Conservation (phyloP, 768 basidiomycete genomes). For the Porpolomopsis calyptriformis region DNA sequence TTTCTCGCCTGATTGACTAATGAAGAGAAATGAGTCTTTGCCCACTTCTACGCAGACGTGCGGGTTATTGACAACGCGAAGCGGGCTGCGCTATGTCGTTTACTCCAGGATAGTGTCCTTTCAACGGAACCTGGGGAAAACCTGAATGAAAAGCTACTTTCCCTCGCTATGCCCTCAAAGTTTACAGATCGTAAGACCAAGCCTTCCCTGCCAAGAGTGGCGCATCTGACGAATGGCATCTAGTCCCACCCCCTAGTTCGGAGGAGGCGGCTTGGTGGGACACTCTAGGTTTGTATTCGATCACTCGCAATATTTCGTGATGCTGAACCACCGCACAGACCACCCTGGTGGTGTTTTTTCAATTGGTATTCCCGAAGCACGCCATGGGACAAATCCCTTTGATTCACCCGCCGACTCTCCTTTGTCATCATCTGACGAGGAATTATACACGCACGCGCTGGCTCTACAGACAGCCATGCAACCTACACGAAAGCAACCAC, state of each 20-base stretch:
- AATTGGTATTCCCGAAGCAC: slow-evolving; percentile 16
- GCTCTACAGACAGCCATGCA: slow-evolving; percentile 59
- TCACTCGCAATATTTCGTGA: background rate
- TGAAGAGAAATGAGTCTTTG: slow-evolving; percentile 58
- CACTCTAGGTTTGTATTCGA: slow-evolving; percentile 40
- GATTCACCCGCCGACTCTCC: slow-evolving; percentile 58
- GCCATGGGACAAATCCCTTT: slow-evolving; percentile 52
- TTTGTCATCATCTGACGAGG: slow-evolving; percentile 73
- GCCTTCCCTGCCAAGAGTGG: background rate
- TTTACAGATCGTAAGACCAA: slow-evolving; percentile 31
- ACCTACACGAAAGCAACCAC: slow-evolving; percentile 27
- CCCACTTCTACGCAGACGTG: slow-evolving; percentile 67
- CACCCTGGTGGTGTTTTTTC: slow-evolving; percentile 8
- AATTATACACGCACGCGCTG: slow-evolving; percentile 65
- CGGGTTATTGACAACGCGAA: slow-evolving; percentile 72
- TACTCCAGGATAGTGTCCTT: slow-evolving; percentile 57
- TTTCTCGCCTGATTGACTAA: too few species aligned
- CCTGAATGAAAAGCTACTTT: slow-evolving; percentile 59
- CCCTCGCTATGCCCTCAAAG: slow-evolving; percentile 39
- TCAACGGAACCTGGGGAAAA: slow-evolving; percentile 55
- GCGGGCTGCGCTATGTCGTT: slow-evolving; percentile 54
- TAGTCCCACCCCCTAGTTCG: slow-evolving; percentile 81
- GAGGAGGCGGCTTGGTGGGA: slow-evolving; percentile 78
- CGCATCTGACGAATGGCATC: slow-evolving; percentile 1
- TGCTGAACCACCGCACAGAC: slow-evolving; percentile 14